Evolutionary conservation across 495 filamentous ascomycete species (phyloP), one percentile per base, ranked within the genome.

Genomic region (Penicillium goetzii): DNA sequence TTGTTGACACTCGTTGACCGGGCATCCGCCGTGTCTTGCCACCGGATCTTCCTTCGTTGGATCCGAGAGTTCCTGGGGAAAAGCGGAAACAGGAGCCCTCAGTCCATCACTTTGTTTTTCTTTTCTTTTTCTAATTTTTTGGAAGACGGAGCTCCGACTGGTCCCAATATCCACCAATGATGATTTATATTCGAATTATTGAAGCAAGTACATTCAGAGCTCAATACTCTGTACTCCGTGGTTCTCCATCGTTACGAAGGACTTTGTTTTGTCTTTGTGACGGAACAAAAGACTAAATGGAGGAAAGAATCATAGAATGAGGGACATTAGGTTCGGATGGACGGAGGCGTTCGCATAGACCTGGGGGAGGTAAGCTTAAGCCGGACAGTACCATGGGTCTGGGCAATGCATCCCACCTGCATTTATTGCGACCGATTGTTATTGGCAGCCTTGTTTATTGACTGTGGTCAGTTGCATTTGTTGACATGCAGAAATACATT

Each of bases 301-400:
- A 40, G 28, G 33, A 34, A 21, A 38, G 32, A 52, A 21, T 51
- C n/a, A n/a, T n/a, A n/a, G n/a, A 15, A 40, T 15, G 36, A 23
- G 25, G 14, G n/a, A 58, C 55, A 64, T 63, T 71, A 72, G 69
- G 64, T 67, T 72, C 69, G 63, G 67, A 50, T 56, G 25, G 61
- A 63, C 63, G 64, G 67, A 69, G 34, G 62, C 61, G 67, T 72
- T 72, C 61, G 64, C 69, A 69, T 59, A 52, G 62, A 56, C 38
- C 38, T 28, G 30, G 56, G 43, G 47, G 60, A 33, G 49, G 62
- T 63, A 53, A 65, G 59, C 59, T 63, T 66, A 66, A 66, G 63
- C 62, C 62, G 47, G 40, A 28, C 52, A 34, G 52, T 55, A 50
- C 57, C 40, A 60, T 56, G 38, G 47, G 41, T 34, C 52, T 17